phyloP scores from a whole-genome alignment of 2,329 filamentous ascomycete genomes.

The Fusarium heterosporum region DNA sequence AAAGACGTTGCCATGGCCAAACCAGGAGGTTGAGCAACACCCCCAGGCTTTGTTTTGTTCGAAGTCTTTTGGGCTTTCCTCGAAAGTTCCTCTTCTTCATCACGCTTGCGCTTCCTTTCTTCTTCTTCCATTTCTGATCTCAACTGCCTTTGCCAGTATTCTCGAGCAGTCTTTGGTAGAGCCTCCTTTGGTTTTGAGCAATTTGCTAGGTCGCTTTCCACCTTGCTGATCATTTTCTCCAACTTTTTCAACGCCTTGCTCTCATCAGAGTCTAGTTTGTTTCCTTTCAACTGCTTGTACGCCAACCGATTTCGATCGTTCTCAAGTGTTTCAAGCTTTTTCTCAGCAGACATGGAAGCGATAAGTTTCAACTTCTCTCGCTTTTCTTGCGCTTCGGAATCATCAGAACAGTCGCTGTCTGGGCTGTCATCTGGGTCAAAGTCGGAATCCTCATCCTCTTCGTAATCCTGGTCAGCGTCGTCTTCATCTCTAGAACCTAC shows the following conservation, averaged over 20 bases:
- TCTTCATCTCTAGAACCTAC: not conserved
- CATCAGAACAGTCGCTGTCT: not conserved
- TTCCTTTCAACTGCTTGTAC: fast-evolving
- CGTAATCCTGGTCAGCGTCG: not conserved
- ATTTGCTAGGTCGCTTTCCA: not conserved
- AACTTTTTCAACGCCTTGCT: fast-evolving
- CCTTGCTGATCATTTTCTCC: not conserved
- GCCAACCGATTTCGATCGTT: fast-evolving
- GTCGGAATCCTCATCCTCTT: not conserved
- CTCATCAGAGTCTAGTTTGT: fast-evolving
- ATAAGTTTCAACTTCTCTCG: fast-evolving
- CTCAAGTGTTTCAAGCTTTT: not conserved
- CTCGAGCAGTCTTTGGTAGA: not conserved
- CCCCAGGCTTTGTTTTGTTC: not conserved
- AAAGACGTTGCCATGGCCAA: not conserved
- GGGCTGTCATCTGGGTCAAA: not conserved
- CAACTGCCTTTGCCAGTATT: not conserved
- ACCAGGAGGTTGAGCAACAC: not conserved
- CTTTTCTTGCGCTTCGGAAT: not conserved
- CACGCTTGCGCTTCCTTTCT: slow-evolving; percentile 11
- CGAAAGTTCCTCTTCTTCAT: fast-evolving
- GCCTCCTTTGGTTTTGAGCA: not conserved
- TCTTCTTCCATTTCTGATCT: not conserved
- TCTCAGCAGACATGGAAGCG: fast-evolving
- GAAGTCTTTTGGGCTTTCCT: slow-evolving; percentile 3